Evolutionary conservation across 257 asterid species (phyloP), one percentile per base, ranked within the genome.

Genomic region (Solanum paucissectum): DNA sequence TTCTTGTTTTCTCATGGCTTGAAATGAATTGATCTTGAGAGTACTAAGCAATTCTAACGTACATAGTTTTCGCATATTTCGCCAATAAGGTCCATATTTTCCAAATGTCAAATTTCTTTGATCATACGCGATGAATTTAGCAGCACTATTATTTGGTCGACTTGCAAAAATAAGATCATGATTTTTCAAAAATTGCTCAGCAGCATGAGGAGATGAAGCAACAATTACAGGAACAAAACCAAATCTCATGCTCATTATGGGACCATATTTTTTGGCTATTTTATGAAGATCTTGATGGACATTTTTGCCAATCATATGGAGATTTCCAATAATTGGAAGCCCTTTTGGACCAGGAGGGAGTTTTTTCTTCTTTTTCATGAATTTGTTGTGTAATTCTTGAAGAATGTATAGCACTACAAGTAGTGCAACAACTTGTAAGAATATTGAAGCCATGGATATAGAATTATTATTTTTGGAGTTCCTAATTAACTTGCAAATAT

Each of bases 151-250:
- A 87, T 87, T 23, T 3, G 89, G 60, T 85, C 89, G 49, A 14
- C 76, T 68, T 1, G 90, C 84, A 55, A 88, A 88, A 66, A 42
- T n/a, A 12, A 55, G 81, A 66, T 89, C 90, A 52, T 89, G 18
- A 0, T n/a, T 87, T 72, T 82, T 86, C 74, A 89, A 87, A 60
- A 89, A 86, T 85, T 55, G 71, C n/a, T 89, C 86, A 13, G 89
- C 86, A 6, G 91, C 75, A 29, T 86, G 88, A n/a, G 90, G 88
- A 36, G 90, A 88, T 33, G 90, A 88, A 66, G 87, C 86, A 40
- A 88, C 34, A 37, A 88, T 62, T 1, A 84, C 23, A n/a, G 84
- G 88, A 55, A 88, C 87, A 0, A 12, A 9, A 20, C 87, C 89
- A 12, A 86, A 74, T 7, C 44, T 86, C 62, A 89, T 81, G 34